Conservation (phyloP, 2,329 filamentous ascomycete species). For the Zasmidium citrigriseum region DNA sequence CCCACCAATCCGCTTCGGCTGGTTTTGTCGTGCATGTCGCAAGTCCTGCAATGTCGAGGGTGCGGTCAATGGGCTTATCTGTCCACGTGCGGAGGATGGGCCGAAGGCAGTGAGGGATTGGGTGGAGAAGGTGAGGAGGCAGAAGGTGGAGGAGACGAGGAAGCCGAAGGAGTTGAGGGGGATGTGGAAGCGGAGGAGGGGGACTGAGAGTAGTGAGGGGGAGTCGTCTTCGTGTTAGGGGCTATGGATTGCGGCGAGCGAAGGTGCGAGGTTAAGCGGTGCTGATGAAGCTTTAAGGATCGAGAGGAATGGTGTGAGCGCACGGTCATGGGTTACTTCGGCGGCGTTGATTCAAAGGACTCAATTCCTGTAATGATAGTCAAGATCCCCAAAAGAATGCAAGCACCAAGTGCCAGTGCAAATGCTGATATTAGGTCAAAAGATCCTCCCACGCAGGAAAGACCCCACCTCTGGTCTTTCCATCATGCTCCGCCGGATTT, state of each 20-base stretch:
- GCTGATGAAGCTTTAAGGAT: too few relatives aligned
- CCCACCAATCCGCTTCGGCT: constrained; percentile 13
- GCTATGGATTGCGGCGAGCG: not conserved
- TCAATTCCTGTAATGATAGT: not conserved
- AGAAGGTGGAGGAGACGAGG: not conserved
- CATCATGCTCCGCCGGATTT: constrained; percentile 22
- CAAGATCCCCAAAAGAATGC: not conserved
- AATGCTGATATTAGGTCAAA: constrained; percentile 9
- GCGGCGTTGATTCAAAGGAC: not conserved
- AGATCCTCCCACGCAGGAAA: constrained; percentile 27
- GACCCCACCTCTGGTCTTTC: constrained; percentile 13
- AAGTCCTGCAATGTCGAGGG: not conserved
- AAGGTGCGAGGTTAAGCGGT: too few relatives aligned
- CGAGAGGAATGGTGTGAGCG: too few relatives aligned
- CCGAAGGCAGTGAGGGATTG: constrained; percentile 4
- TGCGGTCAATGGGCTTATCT: not conserved
- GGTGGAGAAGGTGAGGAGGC: constrained; percentile 1
- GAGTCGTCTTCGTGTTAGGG: not conserved
- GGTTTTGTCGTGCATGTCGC: constrained; percentile 17
- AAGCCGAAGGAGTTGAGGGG: not conserved
- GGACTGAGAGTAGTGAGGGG: not conserved
- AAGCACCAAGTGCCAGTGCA: not conserved
- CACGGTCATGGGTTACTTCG: too few relatives aligned
- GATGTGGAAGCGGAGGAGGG: not conserved
- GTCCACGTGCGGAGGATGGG: not conserved